phyloP scores from a whole-genome alignment of 345 rosid genomes.

The Melastoma malabathricum region DNA sequence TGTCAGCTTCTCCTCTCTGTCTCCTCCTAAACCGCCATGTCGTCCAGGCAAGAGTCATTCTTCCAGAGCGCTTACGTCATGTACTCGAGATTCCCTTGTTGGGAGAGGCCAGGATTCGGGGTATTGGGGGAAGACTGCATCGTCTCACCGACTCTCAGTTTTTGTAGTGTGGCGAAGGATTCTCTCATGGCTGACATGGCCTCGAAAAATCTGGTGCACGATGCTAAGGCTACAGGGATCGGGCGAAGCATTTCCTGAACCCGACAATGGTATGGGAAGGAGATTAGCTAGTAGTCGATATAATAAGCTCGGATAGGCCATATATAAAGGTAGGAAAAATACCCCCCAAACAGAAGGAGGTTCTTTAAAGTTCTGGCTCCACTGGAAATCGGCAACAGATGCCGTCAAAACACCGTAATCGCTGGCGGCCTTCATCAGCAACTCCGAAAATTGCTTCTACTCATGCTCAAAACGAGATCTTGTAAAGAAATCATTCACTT shows the following conservation, averaged over 20 bases:
- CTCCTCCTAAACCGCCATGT: slow-evolving; percentile 36
- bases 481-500: too few relatives aligned
- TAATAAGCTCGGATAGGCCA: background rate
- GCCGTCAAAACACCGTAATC: slow-evolving; percentile 95
- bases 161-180: slow-evolving; percentile 81
- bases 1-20: slow-evolving; percentile 30
- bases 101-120: slow-evolving; percentile 31
- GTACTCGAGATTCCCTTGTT: slow-evolving; percentile 38
- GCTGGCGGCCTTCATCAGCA: slow-evolving; percentile 94
- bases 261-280: too few relatives aligned
- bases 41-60: slow-evolving; percentile 52
- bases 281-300: too few relatives aligned
- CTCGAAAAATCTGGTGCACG: slow-evolving; percentile 91
- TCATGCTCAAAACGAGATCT: slow-evolving; percentile 6
- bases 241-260: slow-evolving; percentile 96
- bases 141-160: slow-evolving; percentile 62
- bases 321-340: slow-evolving; percentile 8
- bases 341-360: slow-evolving; percentile 99
- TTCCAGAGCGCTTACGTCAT: slow-evolving; percentile 70
- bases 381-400: slow-evolving; percentile 79
- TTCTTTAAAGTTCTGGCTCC: slow-evolving; percentile 98
- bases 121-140: slow-evolving; percentile 45
- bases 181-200: slow-evolving; percentile 99
- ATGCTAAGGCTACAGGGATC: slow-evolving; percentile 94
- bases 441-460: slow-evolving; percentile 96